Evolutionary conservation across 1,284 basidiomycete genomes (phyloP).

Genomic region (Moesziomyces globuligerus): DNA sequence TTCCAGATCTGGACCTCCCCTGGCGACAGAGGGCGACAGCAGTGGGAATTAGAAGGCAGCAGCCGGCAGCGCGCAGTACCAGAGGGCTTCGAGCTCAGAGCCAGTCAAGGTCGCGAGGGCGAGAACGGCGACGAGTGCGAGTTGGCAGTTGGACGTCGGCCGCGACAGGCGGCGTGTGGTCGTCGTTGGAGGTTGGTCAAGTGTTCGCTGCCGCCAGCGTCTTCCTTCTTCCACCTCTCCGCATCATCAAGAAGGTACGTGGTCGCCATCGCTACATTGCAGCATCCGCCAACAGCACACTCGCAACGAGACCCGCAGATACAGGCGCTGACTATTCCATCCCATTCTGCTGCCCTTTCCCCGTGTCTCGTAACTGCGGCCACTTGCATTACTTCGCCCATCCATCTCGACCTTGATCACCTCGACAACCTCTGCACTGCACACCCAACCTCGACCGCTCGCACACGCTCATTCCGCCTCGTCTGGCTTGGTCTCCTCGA

Average conservation of each 20-base stretch:
- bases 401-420: background rate
- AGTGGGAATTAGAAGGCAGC: too few species aligned
- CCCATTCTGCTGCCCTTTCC: constrained; percentile 6
- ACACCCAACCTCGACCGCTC: background rate
- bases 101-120: background rate
- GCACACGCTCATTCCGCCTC: constrained; percentile 1
- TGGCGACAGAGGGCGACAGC: too few species aligned
- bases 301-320: background rate
- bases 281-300: constrained; percentile 7
- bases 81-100: too few species aligned
- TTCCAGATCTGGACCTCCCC: too few species aligned
- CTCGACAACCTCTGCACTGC: constrained; percentile 1
- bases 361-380: background rate
- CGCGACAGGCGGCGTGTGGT: background rate
- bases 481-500: background rate
- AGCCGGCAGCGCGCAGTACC: too few species aligned
- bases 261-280: constrained; percentile 21
- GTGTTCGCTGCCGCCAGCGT: constrained; percentile 20
- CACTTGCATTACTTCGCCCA: constrained; percentile 10
- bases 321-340: constrained; percentile 26
- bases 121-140: background rate
- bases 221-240: constrained; percentile 46
- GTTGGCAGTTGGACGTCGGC: background rate
- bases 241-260: constrained; percentile 57
- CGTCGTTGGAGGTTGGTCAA: constrained; percentile 17